Percentiles rank a stretch among this genome's conserved stretches.
These are phyloP conservation scores for Pseudovirgaria hyperparasitica DNA, from an alignment of 2,329 filamentous ascomycete genomes.

Conservation along the genomic window DNA sequence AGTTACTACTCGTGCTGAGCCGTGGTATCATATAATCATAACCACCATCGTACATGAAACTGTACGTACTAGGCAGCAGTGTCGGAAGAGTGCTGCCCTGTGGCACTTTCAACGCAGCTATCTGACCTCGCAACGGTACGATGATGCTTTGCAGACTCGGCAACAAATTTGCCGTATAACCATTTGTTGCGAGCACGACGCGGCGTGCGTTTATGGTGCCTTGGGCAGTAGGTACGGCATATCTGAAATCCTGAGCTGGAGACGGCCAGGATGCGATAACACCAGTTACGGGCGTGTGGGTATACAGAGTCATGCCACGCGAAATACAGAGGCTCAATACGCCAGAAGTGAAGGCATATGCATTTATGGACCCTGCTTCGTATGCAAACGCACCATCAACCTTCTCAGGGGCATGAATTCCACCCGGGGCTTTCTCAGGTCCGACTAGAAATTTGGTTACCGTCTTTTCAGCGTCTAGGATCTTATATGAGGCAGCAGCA, in stretches of 20 bases:
- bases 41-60: slow-evolving; percentile 45
- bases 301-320: slow-evolving; percentile 15
- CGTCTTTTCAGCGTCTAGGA: slow-evolving; percentile 8
- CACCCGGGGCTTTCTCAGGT: slow-evolving; percentile 10
- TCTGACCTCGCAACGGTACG: slow-evolving; percentile 28
- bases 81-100: slow-evolving; percentile 22
- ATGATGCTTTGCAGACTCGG: slow-evolving; percentile 26
- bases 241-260: slow-evolving; percentile 7
- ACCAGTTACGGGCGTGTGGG: slow-evolving; percentile 15
- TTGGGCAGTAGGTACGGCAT: slow-evolving; percentile 9
- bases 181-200: slow-evolving; percentile 22
- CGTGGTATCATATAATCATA: slow-evolving; percentile 57
- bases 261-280: slow-evolving; percentile 5
- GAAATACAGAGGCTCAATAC: slow-evolving; percentile 14
- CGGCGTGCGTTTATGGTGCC: slow-evolving; percentile 8
- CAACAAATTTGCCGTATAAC: slow-evolving; percentile 19
- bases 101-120: slow-evolving; percentile 24
- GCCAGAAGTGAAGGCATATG: slow-evolving; percentile 18
- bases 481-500: slow-evolving; percentile 17
- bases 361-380: slow-evolving; percentile 17
- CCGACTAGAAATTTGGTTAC: slow-evolving; percentile 11
- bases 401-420: slow-evolving; percentile 8
- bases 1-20: slow-evolving; percentile 25
- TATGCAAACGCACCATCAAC: slow-evolving; percentile 19
- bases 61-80: slow-evolving; percentile 41